Evolutionary conservation across 164 flowering plant genomes (phyloP), one percentile per base, ranked within the genome.

Genomic region (Vitis rupestris): DNA sequence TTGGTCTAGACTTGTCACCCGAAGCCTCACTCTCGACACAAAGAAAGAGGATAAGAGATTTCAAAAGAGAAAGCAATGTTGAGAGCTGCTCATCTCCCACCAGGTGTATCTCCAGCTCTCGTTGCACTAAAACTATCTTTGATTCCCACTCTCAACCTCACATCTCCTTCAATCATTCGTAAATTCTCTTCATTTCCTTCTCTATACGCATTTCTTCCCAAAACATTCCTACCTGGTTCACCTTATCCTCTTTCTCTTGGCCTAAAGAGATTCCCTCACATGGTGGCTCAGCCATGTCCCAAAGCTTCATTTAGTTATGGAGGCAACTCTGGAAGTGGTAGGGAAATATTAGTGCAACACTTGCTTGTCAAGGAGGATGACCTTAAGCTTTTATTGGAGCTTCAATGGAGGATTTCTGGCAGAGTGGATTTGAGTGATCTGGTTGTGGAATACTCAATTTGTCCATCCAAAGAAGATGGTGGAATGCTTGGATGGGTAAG

Each of bases 401-500:
- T 94, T 72, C 87, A 82, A 68, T 72, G 81, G 73, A 85, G 82
- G 68, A 72, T 85, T 73, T 67, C 83, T 17, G 74, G 63, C 77
- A 96, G 97, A 71, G 88, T 69, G 76, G 99, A 92, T 71, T 70
- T 94, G 70, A 85, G 97, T 83, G 97, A 92, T 69, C 86, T 94
- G 81, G 97, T 97, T 55, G 84, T 80, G 51, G 90, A 92, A 67
- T 78, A 88, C 81, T 94, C 97, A 31, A 76, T 86, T 10, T 92
- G 97, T 69, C 95, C 94, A 12, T 89, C 97, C 66, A 94, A 92
- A 81, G 83, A 83, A 67, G 82, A 87, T 57, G 97, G 97, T 4
- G 99, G 97, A 57, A 89, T 92, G 91, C 94, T 94, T 70, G 98
- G 97, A 3, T 92, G 97, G 99, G 91, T 89, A 71, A 85, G 79